Base-by-base conservation (phyloP, 129 eudicot genomes). In the Silybum marianum region DNA sequence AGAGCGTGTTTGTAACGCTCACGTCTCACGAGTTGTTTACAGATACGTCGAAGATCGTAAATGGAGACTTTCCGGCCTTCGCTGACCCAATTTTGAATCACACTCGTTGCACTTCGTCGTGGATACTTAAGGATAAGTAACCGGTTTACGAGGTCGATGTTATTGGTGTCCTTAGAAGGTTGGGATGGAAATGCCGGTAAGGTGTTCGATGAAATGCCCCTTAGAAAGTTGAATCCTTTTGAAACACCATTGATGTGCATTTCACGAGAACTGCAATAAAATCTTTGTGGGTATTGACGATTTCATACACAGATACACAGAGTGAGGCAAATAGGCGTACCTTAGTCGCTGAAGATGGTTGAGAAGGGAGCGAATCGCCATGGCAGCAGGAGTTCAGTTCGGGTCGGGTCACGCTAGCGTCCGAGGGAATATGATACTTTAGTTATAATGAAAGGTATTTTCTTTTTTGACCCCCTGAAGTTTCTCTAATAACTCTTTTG, bases 1-100 rank as follows among this genome's bases (percentile, higher is more conserved):
- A 90, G 84, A 78, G 93, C 89, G 24, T 87, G 93, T 76, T 81
- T 83, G 67, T 67, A 78, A 3, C 91, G 93, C 19, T 73, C 58
- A 72, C 78, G 87, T 44, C 34, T 70, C 28, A 87, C 25, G 74
- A 90, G 90, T 69, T 75, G 81, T 36, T 58, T 78, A 4, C 69
- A 74, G 40, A 90, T 81, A 23, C 77, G 75, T n/a, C 93, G 72
- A 76, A 87, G 88, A 78, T 90, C 88, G 60, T 78, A 75, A 75
- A 83, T 72, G 1, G 89, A 85, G 54, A 87, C 89, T 63, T 78
- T 81, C 10, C 79, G 82, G 74, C 93, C 89, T 40, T 78, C 83
- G 14, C 84, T 78, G 79, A 85, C 83, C 91, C 91, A 90, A 51
- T 85, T 83, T 48, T 88, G 83, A 63, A 90, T 85, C 80, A 85